Evolutionary conservation across 208 protist species (phyloP), one percentile per base, ranked within the genome.

Genomic region (Trypanosoma congolense): DNA sequence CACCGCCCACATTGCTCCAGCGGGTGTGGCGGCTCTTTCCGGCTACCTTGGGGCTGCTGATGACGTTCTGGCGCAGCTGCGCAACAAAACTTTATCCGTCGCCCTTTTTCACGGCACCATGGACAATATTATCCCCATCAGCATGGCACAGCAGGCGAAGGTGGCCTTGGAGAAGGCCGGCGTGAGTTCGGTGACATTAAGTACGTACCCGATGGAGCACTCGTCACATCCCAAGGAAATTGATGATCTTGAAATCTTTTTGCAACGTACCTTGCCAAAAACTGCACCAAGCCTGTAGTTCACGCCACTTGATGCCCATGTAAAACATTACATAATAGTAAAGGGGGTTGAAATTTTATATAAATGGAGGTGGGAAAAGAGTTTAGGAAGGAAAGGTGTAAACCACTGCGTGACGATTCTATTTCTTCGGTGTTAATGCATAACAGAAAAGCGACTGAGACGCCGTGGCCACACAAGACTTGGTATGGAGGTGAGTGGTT

Each of bases 151-250:
- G 48, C 60, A 74, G 44, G 73, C 80, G 26, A 77, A 75, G 36
- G 22, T 66, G 3, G 42, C 69, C 0, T 49, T 96, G n/a, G 56
- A 83, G 52, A 63, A 61, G 36, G 70, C 48, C 10, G 68, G 63
- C 3, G 56, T 71, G 38, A 45, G 61, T 24, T 19, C 48, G 8
- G 58, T 92, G 14, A 73, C 69, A 21, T 70, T 92, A 16, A 67
- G 78, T 40, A 66, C 72, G 56, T 96, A 93, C 70, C 56, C 73
- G 65, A 93, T 96, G 86, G 65, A 73, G 53, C 90, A 96, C 80
- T 80, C 72, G 3, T 63, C 71, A 18, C 38, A 73, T 24, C 77
- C 67, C 18, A 40, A 89, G 41, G 90, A 96, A 64, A 73, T 96
- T 10, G 51, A 87, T 21, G 80, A 89, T 44, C 40, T 96, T 25